Conservation (phyloP, 164 flowering plant genomes). For the Liriodendron chinense region DNA sequence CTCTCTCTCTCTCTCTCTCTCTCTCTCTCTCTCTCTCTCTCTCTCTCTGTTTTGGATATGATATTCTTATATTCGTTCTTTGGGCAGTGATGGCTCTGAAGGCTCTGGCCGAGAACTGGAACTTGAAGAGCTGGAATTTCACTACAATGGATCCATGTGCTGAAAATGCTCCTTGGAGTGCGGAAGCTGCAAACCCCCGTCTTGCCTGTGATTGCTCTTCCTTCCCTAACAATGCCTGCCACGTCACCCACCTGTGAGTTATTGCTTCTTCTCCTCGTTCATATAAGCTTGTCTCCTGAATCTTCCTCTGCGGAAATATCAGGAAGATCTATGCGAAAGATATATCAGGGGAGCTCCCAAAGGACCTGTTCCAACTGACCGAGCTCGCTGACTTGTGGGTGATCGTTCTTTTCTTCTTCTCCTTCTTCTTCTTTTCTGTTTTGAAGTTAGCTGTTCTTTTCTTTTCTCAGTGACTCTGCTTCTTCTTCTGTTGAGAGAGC, state of each 20-base stretch:
- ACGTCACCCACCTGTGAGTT: conserved; percentile 7
- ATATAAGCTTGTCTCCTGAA: not conserved
- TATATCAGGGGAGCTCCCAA: conserved; percentile 6
- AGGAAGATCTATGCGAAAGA: conserved; percentile 9
- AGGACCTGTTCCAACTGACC: conserved; percentile 10
- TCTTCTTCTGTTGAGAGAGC: not conserved
- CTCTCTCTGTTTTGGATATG: not conserved
- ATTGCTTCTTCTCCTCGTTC: not conserved
- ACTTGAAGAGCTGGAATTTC: conserved; percentile 8
- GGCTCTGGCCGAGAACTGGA: conserved; percentile 4
- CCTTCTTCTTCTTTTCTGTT: not conserved
- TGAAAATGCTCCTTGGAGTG: conserved; percentile 8
- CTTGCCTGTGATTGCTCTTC: conserved; percentile 2
- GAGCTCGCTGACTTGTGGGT: conserved; percentile 17
- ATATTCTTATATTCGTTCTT: not conserved
- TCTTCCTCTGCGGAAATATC: not conserved
- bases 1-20: not conserved
- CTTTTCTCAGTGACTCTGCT: too few species aligned
- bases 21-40: not conserved
- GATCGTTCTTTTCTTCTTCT: not conserved
- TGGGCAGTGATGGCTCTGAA: conserved; percentile 4
- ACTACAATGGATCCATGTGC: conserved; percentile 1
- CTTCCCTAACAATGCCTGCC: conserved; percentile 5
- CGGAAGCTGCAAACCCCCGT: conserved; percentile 3
- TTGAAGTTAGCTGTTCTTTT: not conserved